Percentiles rank a stretch among this genome's conserved stretches.
Conservation (phyloP, 2,329 filamentous ascomycete species). For the Ambrosiella xylebori region DNA sequence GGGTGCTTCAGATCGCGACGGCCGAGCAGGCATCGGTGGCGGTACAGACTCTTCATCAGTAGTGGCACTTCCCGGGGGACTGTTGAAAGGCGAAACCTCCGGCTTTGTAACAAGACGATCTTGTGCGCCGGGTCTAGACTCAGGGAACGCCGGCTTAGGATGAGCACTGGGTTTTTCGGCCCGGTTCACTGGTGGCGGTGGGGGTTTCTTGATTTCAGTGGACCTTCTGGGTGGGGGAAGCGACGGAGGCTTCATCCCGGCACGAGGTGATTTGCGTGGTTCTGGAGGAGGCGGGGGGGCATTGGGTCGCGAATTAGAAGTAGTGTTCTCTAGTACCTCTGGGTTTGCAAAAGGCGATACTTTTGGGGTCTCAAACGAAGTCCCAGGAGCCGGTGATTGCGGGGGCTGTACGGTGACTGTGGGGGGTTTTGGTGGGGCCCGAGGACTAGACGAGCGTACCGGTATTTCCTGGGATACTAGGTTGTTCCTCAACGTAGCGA, state of each 20-base stretch:
- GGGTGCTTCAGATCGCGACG: slow-evolving; percentile 2
- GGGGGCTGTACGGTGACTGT: slow-evolving; percentile 54
- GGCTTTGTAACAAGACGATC: slow-evolving; percentile 16
- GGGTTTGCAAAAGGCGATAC: slow-evolving; percentile 18
- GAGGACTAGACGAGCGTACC: slow-evolving; percentile 10
- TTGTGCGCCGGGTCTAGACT: slow-evolving; percentile 9
- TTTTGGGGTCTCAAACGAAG: not conserved
- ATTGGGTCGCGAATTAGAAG: slow-evolving; percentile 29
- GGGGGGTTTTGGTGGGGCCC: slow-evolving; percentile 28
- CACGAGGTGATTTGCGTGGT: slow-evolving; percentile 29
- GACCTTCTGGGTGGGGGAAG: slow-evolving; percentile 47
- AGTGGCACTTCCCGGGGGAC: slow-evolving; percentile 55
- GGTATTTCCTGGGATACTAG: slow-evolving; percentile 14
- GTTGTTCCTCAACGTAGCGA: not conserved
- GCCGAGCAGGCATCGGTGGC: slow-evolving; percentile 17
- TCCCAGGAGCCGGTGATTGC: slow-evolving; percentile 37
- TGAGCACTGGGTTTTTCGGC: slow-evolving; percentile 44
- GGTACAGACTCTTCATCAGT: slow-evolving; percentile 17
- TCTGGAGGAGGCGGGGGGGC: slow-evolving; percentile 33
- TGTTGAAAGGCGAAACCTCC: slow-evolving; percentile 64
- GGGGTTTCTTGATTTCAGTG: slow-evolving; percentile 39
- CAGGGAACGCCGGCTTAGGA: slow-evolving; percentile 15
- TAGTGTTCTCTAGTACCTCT: slow-evolving; percentile 14
- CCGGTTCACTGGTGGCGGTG: slow-evolving; percentile 58
- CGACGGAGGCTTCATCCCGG: slow-evolving; percentile 37